Evolutionary conservation across 2,329 filamentous ascomycete species (phyloP), one percentile per base, ranked within the genome.

Genomic region (Fusarium nodosum): DNA sequence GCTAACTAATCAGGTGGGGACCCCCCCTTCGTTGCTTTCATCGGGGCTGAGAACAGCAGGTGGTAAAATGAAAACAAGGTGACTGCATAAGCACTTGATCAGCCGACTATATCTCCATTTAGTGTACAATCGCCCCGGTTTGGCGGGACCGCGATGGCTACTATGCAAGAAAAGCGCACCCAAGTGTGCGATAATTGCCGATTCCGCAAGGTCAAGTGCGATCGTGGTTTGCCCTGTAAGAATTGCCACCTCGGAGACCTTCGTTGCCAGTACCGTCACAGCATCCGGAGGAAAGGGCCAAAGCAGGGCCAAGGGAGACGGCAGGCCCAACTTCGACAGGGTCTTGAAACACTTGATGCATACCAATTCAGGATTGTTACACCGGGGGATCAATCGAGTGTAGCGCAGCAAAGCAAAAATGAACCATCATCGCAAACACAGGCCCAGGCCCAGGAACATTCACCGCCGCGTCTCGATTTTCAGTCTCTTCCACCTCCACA

Each of bases 201-300:
- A 41, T 77, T 73, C 46, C 72, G 77, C 55, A 79, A 79, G 56
- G 75, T 77, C 52, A 79, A 77, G 56, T 79, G 77, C 53, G 77
- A 79, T 57, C 75, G 77, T 15, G 74, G 70, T 4, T 45, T 71
- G 28, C 77, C 76, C 10, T 77, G 76, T 52, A 72, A 64, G 56
- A 76, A 74, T 47, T 78, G 76, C 67, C 58, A 70, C 52, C 53
- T 66, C 30, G 69, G 69, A 5, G 63, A 71, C n/a, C 66, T 77
- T 48, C 71, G 58, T 28, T 78, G 76, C 41, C 72, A 73, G 30
- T 78, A 78, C 55, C 68, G 72, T n/a, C 75, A 78, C 58, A 73
- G 65, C 24, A 72, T 77, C 22, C 74, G 75, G 15, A 70, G 76
- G 33, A 76, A 75, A 18, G 77, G 77, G 2, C 73, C 75, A 7